Conservation (phyloP, 2,329 filamentous ascomycete genomes). For the Pseudogymnoascus destructans region DNA sequence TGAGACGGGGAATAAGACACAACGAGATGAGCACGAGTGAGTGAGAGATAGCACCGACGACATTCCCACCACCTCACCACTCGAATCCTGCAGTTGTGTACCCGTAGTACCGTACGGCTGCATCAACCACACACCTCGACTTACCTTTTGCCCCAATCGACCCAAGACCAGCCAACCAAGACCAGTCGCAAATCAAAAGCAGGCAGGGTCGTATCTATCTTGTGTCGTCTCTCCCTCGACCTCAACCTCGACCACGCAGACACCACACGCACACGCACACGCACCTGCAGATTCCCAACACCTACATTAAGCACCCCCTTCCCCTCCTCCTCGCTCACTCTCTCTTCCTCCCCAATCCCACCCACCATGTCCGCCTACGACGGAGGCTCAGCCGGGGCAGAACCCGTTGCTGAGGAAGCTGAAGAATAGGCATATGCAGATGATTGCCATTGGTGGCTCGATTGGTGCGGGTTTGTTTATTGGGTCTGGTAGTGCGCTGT, state of each 20-base stretch:
- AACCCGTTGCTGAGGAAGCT: constrained; percentile 29
- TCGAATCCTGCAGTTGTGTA: neutral
- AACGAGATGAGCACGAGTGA: neutral
- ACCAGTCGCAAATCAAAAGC: neutral
- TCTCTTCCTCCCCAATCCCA: neutral
- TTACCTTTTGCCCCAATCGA: neutral
- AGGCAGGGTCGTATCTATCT: neutral
- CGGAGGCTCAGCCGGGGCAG: constrained; percentile 6
- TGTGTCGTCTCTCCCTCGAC: no score
- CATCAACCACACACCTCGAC: neutral
- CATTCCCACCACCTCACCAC: neutral
- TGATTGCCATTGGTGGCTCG: constrained; percentile 38
- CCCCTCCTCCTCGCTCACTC: neutral
- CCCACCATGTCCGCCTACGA: neutral
- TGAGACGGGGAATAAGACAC: neutral
- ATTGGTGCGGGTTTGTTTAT: constrained; percentile 39
- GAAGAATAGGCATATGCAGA: constrained; percentile 37
- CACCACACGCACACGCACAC: neutral
- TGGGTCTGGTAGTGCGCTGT: constrained; percentile 32
- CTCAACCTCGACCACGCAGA: neutral
- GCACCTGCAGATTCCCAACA: neutral
- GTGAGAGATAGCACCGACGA: neutral
- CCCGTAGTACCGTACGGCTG: neutral
- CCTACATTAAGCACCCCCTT: neutral
- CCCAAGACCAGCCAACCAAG: neutral